Evolutionary conservation across 169 alveolate species (phyloP), one percentile per base, ranked within the genome.

Genomic region (Cryptosporidium sp.): DNA sequence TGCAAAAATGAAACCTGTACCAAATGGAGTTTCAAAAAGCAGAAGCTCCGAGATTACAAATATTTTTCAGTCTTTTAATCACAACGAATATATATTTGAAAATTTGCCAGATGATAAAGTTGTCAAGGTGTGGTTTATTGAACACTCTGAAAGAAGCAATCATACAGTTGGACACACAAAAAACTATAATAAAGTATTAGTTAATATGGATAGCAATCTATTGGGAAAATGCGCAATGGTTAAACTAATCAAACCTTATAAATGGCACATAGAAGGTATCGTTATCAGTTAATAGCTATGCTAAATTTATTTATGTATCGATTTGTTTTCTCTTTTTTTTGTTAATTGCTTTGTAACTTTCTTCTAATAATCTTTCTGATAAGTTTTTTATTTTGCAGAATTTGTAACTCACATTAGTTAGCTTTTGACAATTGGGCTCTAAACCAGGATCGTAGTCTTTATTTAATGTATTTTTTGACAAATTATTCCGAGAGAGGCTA

Each of bases 141-240:
- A 97, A 84, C 94, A 95, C 2, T 95, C 96, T 69, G 92, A 94
- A 62, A 94, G 93, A 85, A 92, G 95, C 42, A 93, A 89, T 26
- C 94, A 96, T 85, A 89, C 96, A 65, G 96, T 97, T 42, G 99
- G 98, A 0, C 99, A 97, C 91, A 97, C 98, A 60, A 97, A 97
- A 92, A 92, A 94, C 58, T 97, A 97, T 91, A 96, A 96, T 33
- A 97, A 97, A 91, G 97, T 97, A 8, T 84, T 96, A 31, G 85
- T 95, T 37, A 94, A 93, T 23, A 86, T 87, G 72, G 93, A 93
- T 60, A 93, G 75, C 21, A 75, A 72, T 31, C 75, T 95, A 35
- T 86, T 94, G 37, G 97, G 97, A 12, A 93, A 92, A 86, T 91
- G 87, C 62, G 94, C 95, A 16, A 91, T 91, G 23, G 94, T 94